Evolutionary conservation across 2,329 filamentous ascomycete species (phyloP).

Genomic region (Fusarium veterinarium): DNA sequence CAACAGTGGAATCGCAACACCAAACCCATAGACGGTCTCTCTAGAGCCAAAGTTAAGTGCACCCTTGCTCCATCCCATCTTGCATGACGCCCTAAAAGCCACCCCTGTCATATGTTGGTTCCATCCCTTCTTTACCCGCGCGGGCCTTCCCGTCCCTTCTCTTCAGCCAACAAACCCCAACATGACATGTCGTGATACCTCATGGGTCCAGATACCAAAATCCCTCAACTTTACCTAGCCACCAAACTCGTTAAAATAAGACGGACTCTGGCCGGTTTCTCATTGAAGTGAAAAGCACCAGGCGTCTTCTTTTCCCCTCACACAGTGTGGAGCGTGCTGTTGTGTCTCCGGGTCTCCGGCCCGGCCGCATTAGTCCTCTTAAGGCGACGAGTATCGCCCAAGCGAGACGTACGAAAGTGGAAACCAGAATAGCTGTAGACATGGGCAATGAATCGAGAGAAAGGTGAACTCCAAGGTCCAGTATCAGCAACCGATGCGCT

Average conservation of each 20-base stretch:
- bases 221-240: background rate
- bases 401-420: constrained; percentile 38
- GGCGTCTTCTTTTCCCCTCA: background rate
- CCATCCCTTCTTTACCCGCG: constrained; percentile 29
- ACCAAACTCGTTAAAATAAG: background rate
- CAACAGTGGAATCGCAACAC: background rate
- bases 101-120: constrained; percentile 32
- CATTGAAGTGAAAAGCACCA: background rate
- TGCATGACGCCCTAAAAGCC: background rate
- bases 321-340: constrained; percentile 33
- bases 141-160: constrained; percentile 40
- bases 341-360: constrained; percentile 28
- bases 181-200: constrained; percentile 7
- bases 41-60: constrained; percentile 3
- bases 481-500: background rate
- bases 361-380: constrained; percentile 39
- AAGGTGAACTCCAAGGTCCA: background rate
- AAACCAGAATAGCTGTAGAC: constrained; percentile 26
- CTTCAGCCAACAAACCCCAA: constrained; percentile 6
- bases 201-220: background rate
- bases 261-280: background rate
- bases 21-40: background rate
- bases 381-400: constrained; percentile 34
- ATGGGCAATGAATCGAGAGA: constrained; percentile 8
- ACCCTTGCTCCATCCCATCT: background rate